Evolutionary conservation across 2,329 filamentous ascomycete species (phyloP).

Genomic region (Claviceps arundinis): DNA sequence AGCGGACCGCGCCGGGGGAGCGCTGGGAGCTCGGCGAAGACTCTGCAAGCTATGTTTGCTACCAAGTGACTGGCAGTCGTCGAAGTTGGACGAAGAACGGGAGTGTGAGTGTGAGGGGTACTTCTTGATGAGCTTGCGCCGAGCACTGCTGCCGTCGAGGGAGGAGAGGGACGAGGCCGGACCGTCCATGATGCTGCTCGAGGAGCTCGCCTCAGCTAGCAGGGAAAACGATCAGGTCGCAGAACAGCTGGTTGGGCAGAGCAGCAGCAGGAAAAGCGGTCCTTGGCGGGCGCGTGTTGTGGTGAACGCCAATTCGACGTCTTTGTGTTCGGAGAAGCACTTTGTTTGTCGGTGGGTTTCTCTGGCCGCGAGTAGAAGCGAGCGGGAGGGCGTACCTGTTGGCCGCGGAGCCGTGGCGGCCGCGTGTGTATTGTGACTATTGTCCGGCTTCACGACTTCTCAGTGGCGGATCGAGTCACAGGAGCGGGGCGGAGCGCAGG

Average conservation of each 20-base stretch:
- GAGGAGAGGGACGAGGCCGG: conserved; percentile 27
- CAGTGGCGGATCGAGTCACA: background rate
- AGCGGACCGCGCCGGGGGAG: conserved; percentile 36
- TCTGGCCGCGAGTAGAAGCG: background rate
- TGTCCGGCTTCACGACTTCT: background rate
- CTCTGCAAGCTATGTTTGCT: conserved; percentile 53
- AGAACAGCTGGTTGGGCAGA: conserved; percentile 3
- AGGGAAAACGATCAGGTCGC: conserved; percentile 9
- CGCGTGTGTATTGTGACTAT: background rate
- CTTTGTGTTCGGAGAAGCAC: background rate
- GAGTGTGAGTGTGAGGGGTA: conserved; percentile 32
- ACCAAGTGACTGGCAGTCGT: conserved; percentile 44
- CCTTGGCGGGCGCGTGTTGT: background rate
- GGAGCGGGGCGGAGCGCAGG: background rate
- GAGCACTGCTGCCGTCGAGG: conserved; percentile 35
- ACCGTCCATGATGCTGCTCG: conserved; percentile 32
- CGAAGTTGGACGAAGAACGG: conserved; percentile 35
- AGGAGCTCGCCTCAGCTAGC: conserved; percentile 11
- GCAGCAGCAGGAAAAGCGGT: conserved; percentile 6
- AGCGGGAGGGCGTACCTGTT: background rate
- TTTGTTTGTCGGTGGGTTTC: background rate
- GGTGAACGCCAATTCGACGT: conserved; percentile 2
- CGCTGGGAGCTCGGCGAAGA: conserved; percentile 47
- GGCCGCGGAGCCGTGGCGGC: background rate
- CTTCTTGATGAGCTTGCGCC: conserved; percentile 52